Base-by-base conservation (phyloP, 805 yeast genomes). In the Barnettozyma sucrosica region DNA sequence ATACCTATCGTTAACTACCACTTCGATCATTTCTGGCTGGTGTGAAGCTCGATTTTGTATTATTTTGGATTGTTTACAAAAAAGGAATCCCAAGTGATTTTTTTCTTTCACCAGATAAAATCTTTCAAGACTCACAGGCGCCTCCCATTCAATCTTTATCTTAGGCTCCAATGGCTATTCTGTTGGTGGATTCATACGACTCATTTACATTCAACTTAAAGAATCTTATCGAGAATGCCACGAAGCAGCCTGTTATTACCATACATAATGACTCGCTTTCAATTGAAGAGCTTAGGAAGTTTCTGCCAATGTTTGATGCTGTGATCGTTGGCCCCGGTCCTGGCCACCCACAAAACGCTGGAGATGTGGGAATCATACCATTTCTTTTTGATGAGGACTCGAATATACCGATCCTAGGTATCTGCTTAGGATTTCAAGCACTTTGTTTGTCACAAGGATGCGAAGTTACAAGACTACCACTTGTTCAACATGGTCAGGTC, bases 271-370 rank as follows among this genome's bases (percentile, higher is more conserved):
- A 68, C 50, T 53, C 68, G 1, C 56, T 66, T 21, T 36, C 69
- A 63, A 59, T 63, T 4, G 43, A 53, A 1, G 71, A 70, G 28
- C 68, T 85, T 43, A 54, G 56, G 6, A 49, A 57, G 2, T 71
- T 75, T 49, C 59, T 87, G 18, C 69, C 72, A 0, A 59, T 69
- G 7, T 81, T 88, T 54, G 88, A 85, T 49, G 89, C 89, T 30
- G 71, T 93, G 3, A 80, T 93, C 0, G 74, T 93, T 8, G 99
- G 99, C 0, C 99, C 99, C 0, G 99, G 99, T 0, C 99, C 99
- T 0, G 99, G 99, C 0, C 80, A 86, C 55, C 99, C 99, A 0
- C 64, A 67, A 1, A 67, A 69, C 55, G 58, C 74, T 4, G 33
- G 60, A 2, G 97, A 90, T 57, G 78, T 84, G 25, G 97, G 96